These are phyloP conservation scores for Yamadazyma dendronema DNA, from an alignment of 1,139 yeast genomes.

Conservation along the genomic window DNA sequence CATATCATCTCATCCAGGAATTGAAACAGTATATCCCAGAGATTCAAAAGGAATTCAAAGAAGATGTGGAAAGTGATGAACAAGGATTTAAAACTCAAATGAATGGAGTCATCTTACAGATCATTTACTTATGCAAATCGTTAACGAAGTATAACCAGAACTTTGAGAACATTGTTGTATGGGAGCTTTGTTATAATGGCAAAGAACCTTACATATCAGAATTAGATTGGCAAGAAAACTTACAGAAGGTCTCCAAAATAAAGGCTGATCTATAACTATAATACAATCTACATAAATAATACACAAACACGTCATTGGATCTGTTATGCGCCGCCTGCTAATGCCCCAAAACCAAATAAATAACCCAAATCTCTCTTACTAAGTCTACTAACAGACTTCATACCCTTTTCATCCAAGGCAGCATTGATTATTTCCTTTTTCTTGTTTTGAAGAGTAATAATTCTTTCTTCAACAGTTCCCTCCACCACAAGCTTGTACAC, in stretches of 20 bases:
- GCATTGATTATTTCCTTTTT: constrained; percentile 75
- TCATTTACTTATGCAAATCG: constrained; percentile 75
- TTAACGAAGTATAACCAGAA: constrained; percentile 69
- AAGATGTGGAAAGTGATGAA: constrained; percentile 24
- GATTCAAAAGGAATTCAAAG: constrained; percentile 12
- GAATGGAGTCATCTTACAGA: constrained; percentile 67
- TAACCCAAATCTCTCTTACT: constrained; percentile 73
- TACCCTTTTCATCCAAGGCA: constrained; percentile 72
- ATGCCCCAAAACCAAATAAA: constrained; percentile 61
- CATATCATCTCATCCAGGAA: constrained; percentile 25
- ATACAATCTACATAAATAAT: background rate
- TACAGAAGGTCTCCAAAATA: constrained; percentile 37
- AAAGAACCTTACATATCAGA: constrained; percentile 24
- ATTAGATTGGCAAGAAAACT: constrained; percentile 35
- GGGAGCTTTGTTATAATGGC: constrained; percentile 31
- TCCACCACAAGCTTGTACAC: constrained; percentile 69
- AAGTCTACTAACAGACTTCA: constrained; percentile 62
- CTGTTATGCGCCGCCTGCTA: background rate
- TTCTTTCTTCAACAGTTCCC: constrained; percentile 82
- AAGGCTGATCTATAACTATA: constrained; percentile 17
- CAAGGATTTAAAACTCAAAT: constrained; percentile 42
- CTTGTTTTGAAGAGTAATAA: constrained; percentile 67
- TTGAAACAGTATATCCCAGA: constrained; percentile 29
- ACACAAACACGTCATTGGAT: background rate
- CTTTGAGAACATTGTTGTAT: constrained; percentile 48